Base-by-base conservation (phyloP, 2,329 filamentous ascomycete genomes). In the Aspergillus proliferans region DNA sequence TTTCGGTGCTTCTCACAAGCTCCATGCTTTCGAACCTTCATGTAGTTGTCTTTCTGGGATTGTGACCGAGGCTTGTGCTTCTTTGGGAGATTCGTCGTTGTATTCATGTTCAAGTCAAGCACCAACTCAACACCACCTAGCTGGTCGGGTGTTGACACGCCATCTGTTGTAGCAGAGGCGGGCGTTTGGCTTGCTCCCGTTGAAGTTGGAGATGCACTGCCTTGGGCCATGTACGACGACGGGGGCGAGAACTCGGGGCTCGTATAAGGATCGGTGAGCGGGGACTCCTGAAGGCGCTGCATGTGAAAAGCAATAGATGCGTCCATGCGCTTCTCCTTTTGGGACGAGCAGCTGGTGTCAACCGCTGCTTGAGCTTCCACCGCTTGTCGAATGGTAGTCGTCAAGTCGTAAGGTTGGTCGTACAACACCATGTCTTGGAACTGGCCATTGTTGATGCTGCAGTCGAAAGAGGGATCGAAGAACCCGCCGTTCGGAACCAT, bases 1-100 rank as follows among this genome's bases (percentile, higher is more conserved):
- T 70, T 71, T 49, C 67, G 65, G 53, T 72, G 70, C 54, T 72
- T 72, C 49, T 70, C 66, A 47, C 70, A 72, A 39, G 69, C 70
- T 21, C 70, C 70, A 26, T 71, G 65, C 40, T 70, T 71, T 1
- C 70, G 65, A 45, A 65, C 70, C 46, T 70, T 71, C 52, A 71
- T 71, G 51, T 72, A 72, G 47, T 68, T 70, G 48, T 72, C 69
- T 33, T 66, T 70, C 54, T 72, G 69, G 8, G 69, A 68, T 47
- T 63, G 63, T 4, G 70, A 72, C 14, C 70, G 62, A 19, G 69
- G 68, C 44, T 70, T 69, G 44, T 72, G 70, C 47, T 71, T 71
- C 53, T 64, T 66, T 0, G 70, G 70, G n/a, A 71, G 48, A 47
- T 68, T 65, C n/a, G 67, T 65, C 4, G 69, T 63, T 4, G 66